Base-by-base conservation (phyloP, 2,329 filamentous ascomycete species). In the Xylariaceae sp. region DNA sequence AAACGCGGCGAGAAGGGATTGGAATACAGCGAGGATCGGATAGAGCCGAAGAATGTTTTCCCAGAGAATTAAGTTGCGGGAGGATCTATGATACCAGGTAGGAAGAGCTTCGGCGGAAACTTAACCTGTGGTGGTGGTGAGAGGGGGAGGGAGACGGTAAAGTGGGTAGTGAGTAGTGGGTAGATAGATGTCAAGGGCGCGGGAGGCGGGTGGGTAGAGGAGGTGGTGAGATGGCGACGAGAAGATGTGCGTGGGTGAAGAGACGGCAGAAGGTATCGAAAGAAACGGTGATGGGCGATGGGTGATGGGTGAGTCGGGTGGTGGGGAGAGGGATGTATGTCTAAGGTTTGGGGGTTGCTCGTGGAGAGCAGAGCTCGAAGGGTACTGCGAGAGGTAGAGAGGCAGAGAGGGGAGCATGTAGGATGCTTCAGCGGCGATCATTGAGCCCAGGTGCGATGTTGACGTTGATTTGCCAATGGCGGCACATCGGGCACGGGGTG, bases 221-320 rank as follows among this genome's bases (percentile, higher is more conserved):
- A 42, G 52, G 41, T 38, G 52, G 41, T 38, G 48, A 42, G 44
- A 48, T 50, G 40, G 28, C 40, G 51, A 45, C 16, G 43, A 22
- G 54, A 51, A 58, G 56, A 51, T 47, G 43, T 51, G 54, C 44
- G 51, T 56, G 56, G 56, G 46, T 51, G 55, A 19, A 31, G 50
- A 44, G 53, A 53, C 53, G 56, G 54, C 48, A 50, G 41, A 45
- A 39, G 45, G 43, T 47, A 18, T 34, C 48, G 42, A 42, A 31
- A 42, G 16, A 13, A 38, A 9, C 16, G 13, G 34, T 14, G 16
- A 38, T 38, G 34, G 34, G 16, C 5, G 16, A 14, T 38, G 13
- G 33, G 33, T 14, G 33, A 36, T 14, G 14, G 14, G 14, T 14
- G 33, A 36, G 14, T 14, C 5, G 34, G 34, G 13, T 13, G 16